These are phyloP conservation scores for Aspergillus flavus DNA, from an alignment of 2,329 filamentous ascomycete species.

Conservation along the genomic window DNA sequence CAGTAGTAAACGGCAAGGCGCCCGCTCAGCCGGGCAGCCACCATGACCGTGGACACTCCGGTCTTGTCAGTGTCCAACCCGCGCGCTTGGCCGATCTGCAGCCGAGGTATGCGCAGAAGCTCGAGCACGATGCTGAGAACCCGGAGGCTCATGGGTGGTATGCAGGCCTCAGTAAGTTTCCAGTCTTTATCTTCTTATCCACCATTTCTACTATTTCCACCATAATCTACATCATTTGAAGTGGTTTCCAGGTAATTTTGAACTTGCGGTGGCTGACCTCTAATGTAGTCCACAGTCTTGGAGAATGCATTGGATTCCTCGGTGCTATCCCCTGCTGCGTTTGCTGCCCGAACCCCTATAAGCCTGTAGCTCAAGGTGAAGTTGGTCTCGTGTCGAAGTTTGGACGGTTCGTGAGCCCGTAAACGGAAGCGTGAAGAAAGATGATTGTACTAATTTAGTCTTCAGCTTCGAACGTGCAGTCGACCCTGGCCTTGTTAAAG, in stretches of 20 bases:
- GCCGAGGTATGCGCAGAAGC: slow-evolving; percentile 72
- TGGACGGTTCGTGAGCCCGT: slow-evolving; percentile 54
- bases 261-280: slow-evolving; percentile 7
- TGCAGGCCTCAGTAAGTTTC: slow-evolving; percentile 74
- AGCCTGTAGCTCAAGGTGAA: slow-evolving; percentile 86
- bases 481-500: slow-evolving; percentile 93
- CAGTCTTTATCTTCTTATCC: not conserved
- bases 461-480: slow-evolving; percentile 82
- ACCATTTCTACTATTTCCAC: not conserved
- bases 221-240: not conserved
- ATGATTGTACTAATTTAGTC: slow-evolving; percentile 31
- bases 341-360: slow-evolving; percentile 93
- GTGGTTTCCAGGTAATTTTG: not conserved
- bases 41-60: slow-evolving; percentile 49
- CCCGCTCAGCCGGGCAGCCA: slow-evolving; percentile 23
- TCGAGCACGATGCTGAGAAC: slow-evolving; percentile 64
- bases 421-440: not conserved
- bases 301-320: slow-evolving; percentile 71
- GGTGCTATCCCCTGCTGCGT: slow-evolving; percentile 92
- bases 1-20: slow-evolving; percentile 38
- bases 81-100: slow-evolving; percentile 83
- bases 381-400: slow-evolving; percentile 96
- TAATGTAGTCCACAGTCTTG: slow-evolving; percentile 68
- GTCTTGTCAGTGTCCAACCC: slow-evolving; percentile 72
- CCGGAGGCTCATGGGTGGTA: slow-evolving; percentile 83